Evolutionary conservation across 148 eudicot species (phyloP).

Genomic region (Suaeda aralocaspica): DNA sequence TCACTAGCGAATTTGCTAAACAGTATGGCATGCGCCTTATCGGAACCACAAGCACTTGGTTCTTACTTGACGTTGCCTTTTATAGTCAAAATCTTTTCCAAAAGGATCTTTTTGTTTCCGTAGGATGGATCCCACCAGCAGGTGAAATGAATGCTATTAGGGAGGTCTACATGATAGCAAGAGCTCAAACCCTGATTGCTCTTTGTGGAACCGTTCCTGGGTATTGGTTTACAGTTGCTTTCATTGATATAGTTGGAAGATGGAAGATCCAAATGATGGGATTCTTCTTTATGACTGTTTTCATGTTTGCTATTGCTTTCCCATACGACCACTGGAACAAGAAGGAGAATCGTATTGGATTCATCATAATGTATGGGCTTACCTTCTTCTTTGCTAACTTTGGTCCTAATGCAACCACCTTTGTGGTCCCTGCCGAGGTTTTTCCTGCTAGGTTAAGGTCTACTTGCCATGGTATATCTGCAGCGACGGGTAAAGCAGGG

Average conservation of each 20-base stretch:
- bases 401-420: constrained; percentile 36
- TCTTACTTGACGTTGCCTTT: constrained; percentile 38
- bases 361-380: constrained; percentile 28
- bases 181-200: constrained; percentile 60
- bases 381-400: constrained; percentile 37
- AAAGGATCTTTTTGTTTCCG: constrained; percentile 45
- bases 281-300: constrained; percentile 59
- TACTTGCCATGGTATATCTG: too few relatives aligned
- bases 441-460: constrained; percentile 35
- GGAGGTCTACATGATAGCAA: constrained; percentile 43
- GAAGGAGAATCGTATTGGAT: constrained; percentile 26
- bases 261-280: constrained; percentile 23
- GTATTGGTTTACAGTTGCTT: constrained; percentile 55
- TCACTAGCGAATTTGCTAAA: background rate
- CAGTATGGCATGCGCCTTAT: constrained; percentile 15
- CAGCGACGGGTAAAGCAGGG: constrained; percentile 33
- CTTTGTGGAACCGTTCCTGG: constrained; percentile 65
- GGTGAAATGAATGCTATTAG: constrained; percentile 47
- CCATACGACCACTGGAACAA: constrained; percentile 47
- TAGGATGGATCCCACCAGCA: constrained; percentile 60
- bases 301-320: constrained; percentile 65
- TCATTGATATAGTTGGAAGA: constrained; percentile 40
- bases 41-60: constrained; percentile 26
- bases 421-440: constrained; percentile 32
- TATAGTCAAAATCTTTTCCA: constrained; percentile 73